Base-by-base conservation (phyloP, 2,329 filamentous ascomycete genomes). In the Fusarium pseudograminearum region DNA sequence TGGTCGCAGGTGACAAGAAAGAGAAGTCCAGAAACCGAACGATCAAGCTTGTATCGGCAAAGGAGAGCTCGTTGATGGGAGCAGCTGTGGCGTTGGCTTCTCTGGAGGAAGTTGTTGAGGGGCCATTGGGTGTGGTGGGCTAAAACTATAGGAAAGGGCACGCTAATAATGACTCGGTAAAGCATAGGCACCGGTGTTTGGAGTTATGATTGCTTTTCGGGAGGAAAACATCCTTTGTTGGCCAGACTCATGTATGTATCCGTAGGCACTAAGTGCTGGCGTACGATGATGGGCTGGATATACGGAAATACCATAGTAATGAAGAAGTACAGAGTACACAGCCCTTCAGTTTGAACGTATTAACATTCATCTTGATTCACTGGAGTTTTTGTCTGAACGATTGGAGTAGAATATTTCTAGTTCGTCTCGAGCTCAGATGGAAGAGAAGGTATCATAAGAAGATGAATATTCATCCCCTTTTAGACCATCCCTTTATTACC, bases 31-130 rank as follows among this genome's bases (percentile, higher is more conserved):
- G 76, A 65, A 83, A 71, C 47, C 75, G 73, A 73, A 67, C 80
- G 41, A 86, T 93, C 24, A 85, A 87, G 54, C 83, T 94, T 26
- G 89, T 92, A 51, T 85, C 89, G 48, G 91, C 91, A 15, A 84
- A 89, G 58, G 92, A 94, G 79, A 93, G 91, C 73, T 92, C 91
- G 2, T 84, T 94, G 56, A 85, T 91, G 44, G 92, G 92, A 5
- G 92, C 92, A 5, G 92, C 91, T 3, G 91, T 94, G 16, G 90
- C 91, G 3, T 83, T 90, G 46, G 87, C 88, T 20, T 82, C 79
- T 33, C 61, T 79, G 20, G 75, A 79, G 44, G 65, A 70, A 18
- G 55, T 69, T 10, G 68, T 56, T 31, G 59, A 61, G 42, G 67
- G 67, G 16, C 54, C 67, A 26, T 38, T 71, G n/a, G 67, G 67